phyloP scores from a whole-genome alignment of 164 flowering plant genomes.

The Akebia trifoliata region DNA sequence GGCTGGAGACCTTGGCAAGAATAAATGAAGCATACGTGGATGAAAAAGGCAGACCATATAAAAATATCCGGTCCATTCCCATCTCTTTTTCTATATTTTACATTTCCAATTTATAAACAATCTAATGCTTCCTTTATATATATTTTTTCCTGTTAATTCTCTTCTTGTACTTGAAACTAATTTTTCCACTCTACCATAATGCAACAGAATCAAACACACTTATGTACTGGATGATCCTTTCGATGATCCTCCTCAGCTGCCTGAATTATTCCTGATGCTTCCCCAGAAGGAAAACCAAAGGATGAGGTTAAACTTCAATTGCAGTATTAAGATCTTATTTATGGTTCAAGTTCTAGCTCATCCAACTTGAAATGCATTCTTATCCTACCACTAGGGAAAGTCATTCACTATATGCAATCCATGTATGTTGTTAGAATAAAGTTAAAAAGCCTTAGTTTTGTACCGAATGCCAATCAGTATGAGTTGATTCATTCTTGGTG shows the following conservation, averaged over 20 bases:
- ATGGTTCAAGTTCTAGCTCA: neutral
- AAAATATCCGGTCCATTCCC: constrained; percentile 63
- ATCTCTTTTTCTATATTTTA: neutral
- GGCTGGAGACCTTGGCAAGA: constrained; percentile 71
- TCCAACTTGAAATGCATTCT: neutral
- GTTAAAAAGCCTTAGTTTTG: neutral
- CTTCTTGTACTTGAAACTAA: neutral
- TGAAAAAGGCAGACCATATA: constrained; percentile 78
- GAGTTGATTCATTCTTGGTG: neutral
- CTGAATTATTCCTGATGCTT: constrained; percentile 78
- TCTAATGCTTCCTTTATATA: neutral
- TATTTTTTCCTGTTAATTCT: neutral
- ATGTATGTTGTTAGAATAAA: neutral
- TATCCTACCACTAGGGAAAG: neutral
- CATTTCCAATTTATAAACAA: neutral
- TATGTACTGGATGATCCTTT: constrained; percentile 91
- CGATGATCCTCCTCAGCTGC: constrained; percentile 82
- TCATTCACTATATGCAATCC: too few relatives aligned
- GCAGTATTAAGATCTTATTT: neutral
- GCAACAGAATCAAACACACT: constrained; percentile 79
- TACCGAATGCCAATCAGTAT: neutral
- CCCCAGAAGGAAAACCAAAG: constrained; percentile 87
- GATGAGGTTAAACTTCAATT: constrained; percentile 52
- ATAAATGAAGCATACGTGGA: constrained; percentile 94
- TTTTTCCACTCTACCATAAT: constrained; percentile 4